Evolutionary conservation across 768 basidiomycete species (phyloP).

Genomic region (Mycena vitilis): DNA sequence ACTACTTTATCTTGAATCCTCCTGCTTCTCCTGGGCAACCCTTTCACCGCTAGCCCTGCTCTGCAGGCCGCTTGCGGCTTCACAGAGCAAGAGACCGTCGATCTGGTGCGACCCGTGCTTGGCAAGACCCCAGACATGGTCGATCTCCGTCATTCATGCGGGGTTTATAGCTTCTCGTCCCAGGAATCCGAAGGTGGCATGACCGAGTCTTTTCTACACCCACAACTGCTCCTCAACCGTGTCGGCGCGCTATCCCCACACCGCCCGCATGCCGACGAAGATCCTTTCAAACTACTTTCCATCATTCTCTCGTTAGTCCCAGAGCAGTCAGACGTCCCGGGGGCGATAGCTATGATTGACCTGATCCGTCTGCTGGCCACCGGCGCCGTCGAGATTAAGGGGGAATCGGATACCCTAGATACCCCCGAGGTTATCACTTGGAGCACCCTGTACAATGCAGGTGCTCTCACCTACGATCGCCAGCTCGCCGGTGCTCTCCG

Average conservation of each 20-base stretch:
- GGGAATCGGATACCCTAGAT: not conserved
- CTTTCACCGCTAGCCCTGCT: not conserved
- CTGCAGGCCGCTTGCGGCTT: conserved; percentile 22
- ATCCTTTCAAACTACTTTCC: conserved; percentile 1
- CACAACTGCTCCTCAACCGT: conserved; percentile 3
- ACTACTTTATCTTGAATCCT: too few species aligned
- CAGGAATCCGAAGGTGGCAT: too few species aligned
- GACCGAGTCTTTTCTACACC: conserved; percentile 12
- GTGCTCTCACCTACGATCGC: conserved; percentile 17
- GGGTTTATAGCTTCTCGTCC: conserved; percentile 11
- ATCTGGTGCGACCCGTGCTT: not conserved
- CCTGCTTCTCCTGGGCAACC: too few species aligned
- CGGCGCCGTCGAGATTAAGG: conserved; percentile 1
- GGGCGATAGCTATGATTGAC: not conserved
- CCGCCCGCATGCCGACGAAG: not conserved
- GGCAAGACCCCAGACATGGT: not conserved
- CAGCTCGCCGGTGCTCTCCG: not conserved
- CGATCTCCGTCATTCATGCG: conserved; percentile 15
- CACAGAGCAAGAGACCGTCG: conserved; percentile 19
- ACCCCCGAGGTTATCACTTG: conserved; percentile 14
- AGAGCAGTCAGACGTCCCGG: not conserved
- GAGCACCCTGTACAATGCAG: conserved; percentile 15
- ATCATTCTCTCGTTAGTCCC: conserved; percentile 7
- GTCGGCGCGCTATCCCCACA: not conserved
- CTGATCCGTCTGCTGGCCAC: conserved; percentile 28